Conservation (phyloP, 1,139 yeast genomes). For the Hemisphaericaspora xylanilytica region DNA sequence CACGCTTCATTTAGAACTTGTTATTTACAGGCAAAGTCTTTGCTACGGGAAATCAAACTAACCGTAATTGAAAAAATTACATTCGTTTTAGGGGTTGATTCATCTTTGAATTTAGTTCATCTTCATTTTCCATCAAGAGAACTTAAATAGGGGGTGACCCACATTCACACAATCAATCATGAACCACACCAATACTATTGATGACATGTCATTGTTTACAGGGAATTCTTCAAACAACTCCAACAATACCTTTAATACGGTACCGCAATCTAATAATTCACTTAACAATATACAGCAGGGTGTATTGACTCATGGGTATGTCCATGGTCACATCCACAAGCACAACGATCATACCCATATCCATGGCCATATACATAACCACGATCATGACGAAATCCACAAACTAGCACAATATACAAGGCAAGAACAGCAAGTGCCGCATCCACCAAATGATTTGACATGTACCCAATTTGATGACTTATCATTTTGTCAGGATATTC, state of each 20-base stretch:
- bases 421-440: slow-evolving; percentile 1
- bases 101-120: too few species aligned
- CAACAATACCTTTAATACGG: too few species aligned
- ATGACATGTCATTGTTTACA: background rate
- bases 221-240: background rate
- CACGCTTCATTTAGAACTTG: too few species aligned
- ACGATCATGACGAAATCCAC: slow-evolving; percentile 29
- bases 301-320: slow-evolving; percentile 48
- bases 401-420: background rate
- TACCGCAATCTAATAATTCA: background rate
- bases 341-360: slow-evolving; percentile 63
- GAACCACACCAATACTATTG: too few species aligned
- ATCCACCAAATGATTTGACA: too few species aligned
- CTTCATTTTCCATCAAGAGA: too few species aligned
- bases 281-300: slow-evolving; percentile 5
- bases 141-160: too few species aligned
- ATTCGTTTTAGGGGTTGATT: too few species aligned
- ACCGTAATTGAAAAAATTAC: too few species aligned
- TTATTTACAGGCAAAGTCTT: too few species aligned
- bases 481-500: slow-evolving; percentile 39
- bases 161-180: too few species aligned
- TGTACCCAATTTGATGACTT: slow-evolving; percentile 34
- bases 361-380: slow-evolving; percentile 67
- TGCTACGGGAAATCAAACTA: too few species aligned
- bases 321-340: slow-evolving; percentile 69